phyloP scores from a whole-genome alignment of 2,329 filamentous ascomycete genomes.

The Dactylellina sp. region DNA sequence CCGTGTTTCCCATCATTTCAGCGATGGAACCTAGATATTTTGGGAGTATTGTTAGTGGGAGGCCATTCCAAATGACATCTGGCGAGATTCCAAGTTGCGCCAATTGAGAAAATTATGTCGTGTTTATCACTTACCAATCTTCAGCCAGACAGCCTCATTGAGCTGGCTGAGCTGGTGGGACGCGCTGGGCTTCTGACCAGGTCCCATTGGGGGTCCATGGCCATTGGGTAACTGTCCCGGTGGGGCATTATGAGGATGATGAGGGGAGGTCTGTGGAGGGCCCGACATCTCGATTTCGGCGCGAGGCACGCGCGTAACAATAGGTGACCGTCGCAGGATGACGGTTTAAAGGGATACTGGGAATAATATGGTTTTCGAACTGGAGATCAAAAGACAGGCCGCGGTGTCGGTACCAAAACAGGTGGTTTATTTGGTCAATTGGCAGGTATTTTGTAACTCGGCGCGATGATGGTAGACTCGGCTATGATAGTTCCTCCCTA shows the following conservation, averaged over 20 bases:
- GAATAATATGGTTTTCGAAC: neutral
- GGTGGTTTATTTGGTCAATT: no score
- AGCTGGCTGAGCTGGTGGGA: constrained; percentile 80
- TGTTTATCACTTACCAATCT: constrained; percentile 77
- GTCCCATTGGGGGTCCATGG: constrained; percentile 68
- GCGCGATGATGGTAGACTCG: no score
- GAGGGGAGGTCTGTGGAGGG: constrained; percentile 72
- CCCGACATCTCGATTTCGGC: constrained; percentile 82
- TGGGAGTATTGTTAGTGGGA: constrained; percentile 22
- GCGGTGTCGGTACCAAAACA: neutral
- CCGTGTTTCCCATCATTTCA: constrained; percentile 86
- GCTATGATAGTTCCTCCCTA: no score
- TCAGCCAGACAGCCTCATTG: constrained; percentile 91
- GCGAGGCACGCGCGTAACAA: constrained; percentile 74
- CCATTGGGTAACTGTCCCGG: constrained; percentile 72
- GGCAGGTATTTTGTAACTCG: no score
- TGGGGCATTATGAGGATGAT: constrained; percentile 74
- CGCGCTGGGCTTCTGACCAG: constrained; percentile 70
- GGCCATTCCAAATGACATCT: constrained; percentile 10
- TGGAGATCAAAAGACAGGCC: neutral
- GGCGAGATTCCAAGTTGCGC: constrained; percentile 21
- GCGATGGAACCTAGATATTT: constrained; percentile 77
- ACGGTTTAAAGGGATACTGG: constrained; percentile 23
- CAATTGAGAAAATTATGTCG: constrained; percentile 36
- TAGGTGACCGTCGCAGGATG: constrained; percentile 32